Conservation (phyloP, 2,329 filamentous ascomycete genomes). For the Verticillium klebahnii region DNA sequence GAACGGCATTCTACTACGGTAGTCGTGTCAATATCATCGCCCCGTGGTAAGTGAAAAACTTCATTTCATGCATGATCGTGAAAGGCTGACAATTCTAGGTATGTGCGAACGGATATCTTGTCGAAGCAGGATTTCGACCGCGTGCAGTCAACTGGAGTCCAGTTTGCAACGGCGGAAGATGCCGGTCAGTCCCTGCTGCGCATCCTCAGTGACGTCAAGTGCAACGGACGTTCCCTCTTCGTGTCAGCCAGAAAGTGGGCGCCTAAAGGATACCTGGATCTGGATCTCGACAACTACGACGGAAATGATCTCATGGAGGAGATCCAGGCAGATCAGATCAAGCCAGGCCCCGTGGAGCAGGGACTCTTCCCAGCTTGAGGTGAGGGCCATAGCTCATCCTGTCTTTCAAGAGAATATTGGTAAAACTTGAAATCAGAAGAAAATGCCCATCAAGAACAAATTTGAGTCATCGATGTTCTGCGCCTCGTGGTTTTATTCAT, state of each 20-base stretch:
- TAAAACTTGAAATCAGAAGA: no score
- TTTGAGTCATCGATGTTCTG: no score
- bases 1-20: conserved; percentile 28
- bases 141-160: conserved; percentile 25
- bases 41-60: conserved; percentile 22
- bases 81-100: conserved; percentile 15
- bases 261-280: conserved; percentile 33
- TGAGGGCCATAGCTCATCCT: background rate
- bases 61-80: background rate
- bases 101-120: conserved; percentile 25
- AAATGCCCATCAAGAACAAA: no score
- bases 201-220: conserved; percentile 23
- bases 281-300: conserved; percentile 30
- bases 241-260: conserved; percentile 29
- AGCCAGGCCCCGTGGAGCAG: conserved; percentile 14
- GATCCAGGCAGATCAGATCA: conserved; percentile 22
- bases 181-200: conserved; percentile 26
- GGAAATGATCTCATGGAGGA: conserved; percentile 18
- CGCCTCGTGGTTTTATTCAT: no score
- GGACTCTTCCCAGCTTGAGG: conserved; percentile 15
- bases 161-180: conserved; percentile 30
- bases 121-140: conserved; percentile 29
- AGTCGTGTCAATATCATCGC: conserved; percentile 30
- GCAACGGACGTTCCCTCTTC: conserved; percentile 31
- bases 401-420: no score